These are phyloP conservation scores for Talaromyces proteolyticus DNA, from an alignment of 495 filamentous ascomycete species.

Conservation along the genomic window DNA sequence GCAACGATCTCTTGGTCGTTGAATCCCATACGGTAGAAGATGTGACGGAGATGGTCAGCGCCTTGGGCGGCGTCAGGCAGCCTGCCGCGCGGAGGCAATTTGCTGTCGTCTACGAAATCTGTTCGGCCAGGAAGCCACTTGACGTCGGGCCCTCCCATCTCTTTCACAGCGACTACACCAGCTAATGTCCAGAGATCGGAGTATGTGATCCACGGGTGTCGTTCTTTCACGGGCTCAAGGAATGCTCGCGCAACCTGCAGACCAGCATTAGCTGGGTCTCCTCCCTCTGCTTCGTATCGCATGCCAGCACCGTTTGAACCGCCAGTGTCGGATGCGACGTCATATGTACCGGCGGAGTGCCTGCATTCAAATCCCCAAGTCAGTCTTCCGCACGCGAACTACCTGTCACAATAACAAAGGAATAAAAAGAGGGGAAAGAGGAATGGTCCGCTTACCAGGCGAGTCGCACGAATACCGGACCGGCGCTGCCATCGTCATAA, in stretches of 20 bases:
- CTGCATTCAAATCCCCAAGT: constrained; percentile 17
- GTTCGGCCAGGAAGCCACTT: constrained; percentile 51
- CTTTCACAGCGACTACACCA: constrained; percentile 50
- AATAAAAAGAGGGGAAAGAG: constrained; percentile 9
- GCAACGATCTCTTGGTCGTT: constrained; percentile 60
- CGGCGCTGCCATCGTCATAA: constrained; percentile 59
- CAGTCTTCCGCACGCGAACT: no score
- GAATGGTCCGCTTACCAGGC: constrained; percentile 44
- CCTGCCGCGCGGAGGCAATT: constrained; percentile 50
- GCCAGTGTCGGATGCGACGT: constrained; percentile 50
- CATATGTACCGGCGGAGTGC: constrained; percentile 58
- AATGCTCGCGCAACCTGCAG: constrained; percentile 58
- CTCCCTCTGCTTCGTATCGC: constrained; percentile 58
- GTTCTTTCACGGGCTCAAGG: constrained; percentile 52
- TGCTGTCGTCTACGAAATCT: constrained; percentile 50
- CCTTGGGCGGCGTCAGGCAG: constrained; percentile 55
- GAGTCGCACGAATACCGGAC: constrained; percentile 55
- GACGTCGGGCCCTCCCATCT: constrained; percentile 51
- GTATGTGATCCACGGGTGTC: constrained; percentile 59
- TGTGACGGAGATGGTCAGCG: constrained; percentile 49
- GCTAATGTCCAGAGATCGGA: constrained; percentile 58
- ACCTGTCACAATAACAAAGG: no score
- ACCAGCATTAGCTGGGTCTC: constrained; percentile 58
- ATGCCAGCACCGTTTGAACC: constrained; percentile 61
- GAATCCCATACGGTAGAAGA: constrained; percentile 63